A percentile compares a stretch with the other conserved stretches of the same genome.
Evolutionary conservation across 805 yeast species (phyloP).

Genomic region (Lipomyces sp.): DNA sequence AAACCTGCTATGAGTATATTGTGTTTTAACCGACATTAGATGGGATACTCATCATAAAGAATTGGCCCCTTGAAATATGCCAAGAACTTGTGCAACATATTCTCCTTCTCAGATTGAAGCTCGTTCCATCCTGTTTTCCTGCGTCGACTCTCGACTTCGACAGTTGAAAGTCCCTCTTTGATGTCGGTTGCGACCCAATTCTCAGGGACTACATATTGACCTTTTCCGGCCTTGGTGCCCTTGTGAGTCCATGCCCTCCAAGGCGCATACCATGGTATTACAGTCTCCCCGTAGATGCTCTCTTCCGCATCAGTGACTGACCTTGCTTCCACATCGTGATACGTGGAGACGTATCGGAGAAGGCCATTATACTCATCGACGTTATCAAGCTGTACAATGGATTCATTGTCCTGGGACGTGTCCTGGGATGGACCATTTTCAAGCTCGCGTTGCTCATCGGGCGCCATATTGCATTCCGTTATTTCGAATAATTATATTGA

Average conservation of each 20-base stretch:
- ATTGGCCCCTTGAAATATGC: conserved; percentile 92
- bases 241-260: not conserved
- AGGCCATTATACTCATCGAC: no score
- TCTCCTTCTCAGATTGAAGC: conserved; percentile 87
- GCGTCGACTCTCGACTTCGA: conserved; percentile 79
- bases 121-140: conserved; percentile 87
- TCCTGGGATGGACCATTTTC: no score
- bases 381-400: no score
- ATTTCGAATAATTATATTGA: no score
- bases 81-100: conserved; percentile 72
- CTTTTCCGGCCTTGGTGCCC: not conserved
- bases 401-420: no score
- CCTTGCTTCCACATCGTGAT: no score
- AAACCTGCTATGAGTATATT: conserved; percentile 45
- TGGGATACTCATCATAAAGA: conserved; percentile 57
- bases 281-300: not conserved
- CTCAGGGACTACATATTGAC: conserved; percentile 74
- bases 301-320: no score
- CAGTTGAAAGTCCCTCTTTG: conserved; percentile 69
- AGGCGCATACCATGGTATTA: not conserved
- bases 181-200: conserved; percentile 82
- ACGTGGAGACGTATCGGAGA: no score
- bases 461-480: no score
- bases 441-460: no score
- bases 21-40: not conserved